Evolutionary conservation across 2,329 filamentous ascomycete species (phyloP).

Genomic region (Hypoxylon sp.): DNA sequence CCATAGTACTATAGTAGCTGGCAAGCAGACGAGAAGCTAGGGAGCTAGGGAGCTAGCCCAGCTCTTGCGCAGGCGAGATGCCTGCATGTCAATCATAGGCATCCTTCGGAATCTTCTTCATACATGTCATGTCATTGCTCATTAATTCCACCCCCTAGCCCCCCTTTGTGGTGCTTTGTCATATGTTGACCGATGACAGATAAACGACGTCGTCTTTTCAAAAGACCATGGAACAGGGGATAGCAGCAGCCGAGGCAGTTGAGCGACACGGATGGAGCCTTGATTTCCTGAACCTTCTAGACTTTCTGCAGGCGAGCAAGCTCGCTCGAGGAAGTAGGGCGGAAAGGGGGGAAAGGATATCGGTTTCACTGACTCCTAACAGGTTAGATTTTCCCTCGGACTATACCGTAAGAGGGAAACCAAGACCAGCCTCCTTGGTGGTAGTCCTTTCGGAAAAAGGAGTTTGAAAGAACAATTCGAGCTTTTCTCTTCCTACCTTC

Average conservation of each 20-base stretch:
- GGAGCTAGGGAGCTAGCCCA: too few species aligned
- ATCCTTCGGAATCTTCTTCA: constrained; percentile 1
- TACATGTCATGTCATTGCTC: constrained; percentile 3
- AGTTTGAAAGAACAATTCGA: constrained; percentile 11
- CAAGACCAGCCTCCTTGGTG: constrained; percentile 16
- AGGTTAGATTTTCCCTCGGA: constrained; percentile 17
- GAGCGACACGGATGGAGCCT: too few species aligned
- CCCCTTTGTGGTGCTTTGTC: background rate
- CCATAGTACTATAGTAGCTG: too few species aligned
- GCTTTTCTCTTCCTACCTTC: constrained; percentile 5
- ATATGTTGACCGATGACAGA: background rate
- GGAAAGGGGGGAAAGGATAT: too few species aligned
- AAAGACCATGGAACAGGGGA: background rate
- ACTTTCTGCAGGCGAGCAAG: constrained; percentile 5
- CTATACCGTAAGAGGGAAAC: constrained; percentile 27
- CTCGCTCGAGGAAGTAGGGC: constrained; percentile 17
- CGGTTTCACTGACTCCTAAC: constrained; percentile 7
- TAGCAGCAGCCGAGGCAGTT: too few species aligned
- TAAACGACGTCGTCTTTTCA: background rate
- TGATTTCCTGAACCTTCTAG: constrained; percentile 9
- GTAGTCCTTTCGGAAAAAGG: constrained; percentile 20
- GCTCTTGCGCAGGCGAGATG: constrained; percentile 7
- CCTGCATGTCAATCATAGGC: background rate
- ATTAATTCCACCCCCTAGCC: background rate
- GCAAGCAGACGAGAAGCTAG: too few species aligned